Evolutionary conservation across 2,329 filamentous ascomycete genomes (phyloP), one percentile per base, ranked within the genome.

Genomic region (Coniochaeta sp.): DNA sequence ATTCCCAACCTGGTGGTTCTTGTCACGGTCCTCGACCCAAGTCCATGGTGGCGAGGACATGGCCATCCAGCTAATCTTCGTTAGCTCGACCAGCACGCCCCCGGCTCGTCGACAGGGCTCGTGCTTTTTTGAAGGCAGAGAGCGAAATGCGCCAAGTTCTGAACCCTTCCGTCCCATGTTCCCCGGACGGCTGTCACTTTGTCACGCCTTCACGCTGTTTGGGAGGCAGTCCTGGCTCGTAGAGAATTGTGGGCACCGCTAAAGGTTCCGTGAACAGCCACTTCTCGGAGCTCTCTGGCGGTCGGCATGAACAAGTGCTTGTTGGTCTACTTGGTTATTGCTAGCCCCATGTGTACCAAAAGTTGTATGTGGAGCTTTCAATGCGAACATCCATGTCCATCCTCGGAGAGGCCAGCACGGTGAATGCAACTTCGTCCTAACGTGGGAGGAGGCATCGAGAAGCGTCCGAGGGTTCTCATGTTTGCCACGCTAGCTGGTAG

Each of bases 1-100:
- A n/a, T 57, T 38, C 54, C 38, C 54, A 38, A 38, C 54, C 22
- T 36, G 31, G 28, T 22, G 54, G 54, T 57, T 57, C 54, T 28
- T 57, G n/a, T 26, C 34, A 34, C 54, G 28, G 34, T 24, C 54
- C 28, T 57, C 31, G 54, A 22, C 54, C 54, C 54, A 57, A 38
- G 54, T 26, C 54, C 54, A 57, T 57, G 54, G 54, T 57, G 54
- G 54, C 54, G 54, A 57, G 31, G 17, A 38, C 31, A 22, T 34
- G 34, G 31, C 31, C 38, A 38, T 36, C 54, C 14, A 52, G 47
- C 54, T n/a, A n/a, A 19, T 57, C 14, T 38, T 34, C 34, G 31
- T 57, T 38, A 34, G 31, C 31, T 36, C 31, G 14, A 28, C 16
- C 11, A 57, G 31, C 47, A 28, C 24, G 47, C 31, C 31, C 47